These are phyloP conservation scores for Sambucus nigra DNA, from an alignment of 129 eudicot species.

Conservation along the genomic window DNA sequence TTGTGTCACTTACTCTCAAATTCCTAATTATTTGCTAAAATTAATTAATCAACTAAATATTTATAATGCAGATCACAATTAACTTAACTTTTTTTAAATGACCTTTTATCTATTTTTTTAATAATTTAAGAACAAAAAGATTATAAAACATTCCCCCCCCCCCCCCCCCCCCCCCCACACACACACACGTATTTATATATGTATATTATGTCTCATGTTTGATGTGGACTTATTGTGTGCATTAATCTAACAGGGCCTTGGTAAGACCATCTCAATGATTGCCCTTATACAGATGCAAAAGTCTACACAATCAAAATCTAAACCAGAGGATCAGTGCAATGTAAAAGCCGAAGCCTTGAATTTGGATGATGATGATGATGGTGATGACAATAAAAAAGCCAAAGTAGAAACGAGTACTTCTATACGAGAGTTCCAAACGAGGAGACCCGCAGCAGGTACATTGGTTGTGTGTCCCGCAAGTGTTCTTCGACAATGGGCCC, in stretches of 20 bases:
- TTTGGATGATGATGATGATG: slow-evolving; percentile 75
- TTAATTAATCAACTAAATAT: too few relatives aligned
- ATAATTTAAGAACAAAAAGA: too few relatives aligned
- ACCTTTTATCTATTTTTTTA: too few relatives aligned
- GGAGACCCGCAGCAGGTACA: slow-evolving; percentile 81
- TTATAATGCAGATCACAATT: too few relatives aligned
- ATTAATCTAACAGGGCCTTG: slow-evolving; percentile 63
- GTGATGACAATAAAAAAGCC: neutral
- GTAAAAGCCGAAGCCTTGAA: slow-evolving; percentile 49
- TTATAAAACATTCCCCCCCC: too few relatives aligned
- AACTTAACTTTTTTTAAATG: too few relatives aligned
- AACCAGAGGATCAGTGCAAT: slow-evolving; percentile 26
- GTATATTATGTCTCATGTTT: too few relatives aligned
- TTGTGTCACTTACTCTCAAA: too few relatives aligned
- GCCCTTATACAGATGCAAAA: slow-evolving; percentile 71
- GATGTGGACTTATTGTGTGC: slow-evolving; percentile 9
- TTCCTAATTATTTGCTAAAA: too few relatives aligned
- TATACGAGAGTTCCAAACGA: slow-evolving; percentile 18
- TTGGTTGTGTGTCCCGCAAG: slow-evolving; percentile 95
- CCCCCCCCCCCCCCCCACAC: too few relatives aligned
- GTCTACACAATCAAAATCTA: slow-evolving; percentile 32
- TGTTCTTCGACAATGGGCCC: slow-evolving; percentile 87
- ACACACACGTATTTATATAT: too few relatives aligned
- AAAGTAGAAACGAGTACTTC: slow-evolving; percentile 8
- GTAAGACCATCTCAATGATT: slow-evolving; percentile 87